Evolutionary conservation across 2,329 filamentous ascomycete species (phyloP), one percentile per base, ranked within the genome.

Genomic region (Zopfia rhizophila): DNA sequence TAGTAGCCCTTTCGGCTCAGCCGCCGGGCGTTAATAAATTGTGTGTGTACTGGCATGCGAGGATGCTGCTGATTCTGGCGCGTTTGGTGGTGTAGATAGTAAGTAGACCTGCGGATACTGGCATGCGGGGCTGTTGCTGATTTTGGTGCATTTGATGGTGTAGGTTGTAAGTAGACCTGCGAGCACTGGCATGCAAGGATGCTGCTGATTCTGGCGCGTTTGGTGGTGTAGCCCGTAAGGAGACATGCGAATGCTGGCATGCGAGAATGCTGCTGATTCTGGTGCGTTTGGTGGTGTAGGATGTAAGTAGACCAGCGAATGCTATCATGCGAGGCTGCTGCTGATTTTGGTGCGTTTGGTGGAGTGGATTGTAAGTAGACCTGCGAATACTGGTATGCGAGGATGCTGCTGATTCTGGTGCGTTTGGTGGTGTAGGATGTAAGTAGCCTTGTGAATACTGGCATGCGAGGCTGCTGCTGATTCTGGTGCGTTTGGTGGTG

Each of bases 131-230:
- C n/a, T n/a, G n/a, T n/a, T n/a, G n/a, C n/a, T n/a, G n/a, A n/a
- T n/a, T n/a, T n/a, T n/a, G n/a, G n/a, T n/a, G n/a, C n/a, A n/a
- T n/a, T n/a, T n/a, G n/a, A n/a, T 45, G 35, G 30, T 38, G 36
- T 50, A 50, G 46, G 13, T 31, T 16, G 46, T 50, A 37, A 51
- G 48, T 31, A 43, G 14, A 35, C 38, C 39, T 37, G 22, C 13
- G n/a, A 40, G 31, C 22, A 17, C 13, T 40, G 14, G 18, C 31
- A 31, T 31, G 24, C 25, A 40, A 37, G 33, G 39, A 7, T 33
- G 22, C 35, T 35, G 40, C 45, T 49, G 36, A 49, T 43, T 14
- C 24, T 38, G n/a, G 18, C 32, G 25, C 38, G 24, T 38, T 32
- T 46, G 19, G 27, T 31, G 38, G 38, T 40, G 25, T 40, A 40